Evolutionary conservation across 2,329 filamentous ascomycete species (phyloP).

Genomic region (Apiospora kogelbergensis): DNA sequence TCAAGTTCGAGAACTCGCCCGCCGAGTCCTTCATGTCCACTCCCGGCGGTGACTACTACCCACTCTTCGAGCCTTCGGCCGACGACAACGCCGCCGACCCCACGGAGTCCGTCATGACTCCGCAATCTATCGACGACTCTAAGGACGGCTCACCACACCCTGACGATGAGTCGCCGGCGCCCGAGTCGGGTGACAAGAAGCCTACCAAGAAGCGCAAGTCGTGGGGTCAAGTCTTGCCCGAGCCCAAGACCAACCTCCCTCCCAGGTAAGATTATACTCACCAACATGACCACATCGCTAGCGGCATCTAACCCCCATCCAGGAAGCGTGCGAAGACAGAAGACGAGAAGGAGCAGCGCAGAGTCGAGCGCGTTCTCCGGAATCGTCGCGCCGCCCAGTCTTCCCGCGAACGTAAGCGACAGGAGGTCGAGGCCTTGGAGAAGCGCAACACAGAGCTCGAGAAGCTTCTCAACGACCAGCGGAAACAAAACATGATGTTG

Average conservation of each 20-base stretch:
- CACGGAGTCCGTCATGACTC: slow-evolving; percentile 48
- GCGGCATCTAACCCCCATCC: slow-evolving; percentile 17
- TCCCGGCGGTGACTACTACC: slow-evolving; percentile 47
- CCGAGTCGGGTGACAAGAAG: slow-evolving; percentile 59
- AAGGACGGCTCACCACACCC: slow-evolving; percentile 20
- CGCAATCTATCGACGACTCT: slow-evolving; percentile 39
- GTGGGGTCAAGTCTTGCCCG: slow-evolving; percentile 95
- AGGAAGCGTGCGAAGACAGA: slow-evolving; percentile 98
- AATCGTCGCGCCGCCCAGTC: slow-evolving; percentile 97
- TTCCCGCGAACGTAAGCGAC: slow-evolving; percentile 87
- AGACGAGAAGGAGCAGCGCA: slow-evolving; percentile 97
- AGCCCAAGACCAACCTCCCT: slow-evolving; percentile 94
- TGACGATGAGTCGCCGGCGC: slow-evolving; percentile 19
- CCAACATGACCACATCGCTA: background rate
- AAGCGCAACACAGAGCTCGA: slow-evolving; percentile 71
- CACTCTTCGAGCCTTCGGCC: slow-evolving; percentile 44
- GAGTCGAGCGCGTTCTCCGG: slow-evolving; percentile 93
- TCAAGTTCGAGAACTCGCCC: slow-evolving; percentile 56
- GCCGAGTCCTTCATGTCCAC: slow-evolving; percentile 54
- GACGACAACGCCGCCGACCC: slow-evolving; percentile 40
- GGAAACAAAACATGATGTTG: slow-evolving; percentile 51
- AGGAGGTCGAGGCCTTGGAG: slow-evolving; percentile 84
- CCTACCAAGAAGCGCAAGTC: slow-evolving; percentile 92
- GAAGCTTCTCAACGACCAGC: slow-evolving; percentile 58
- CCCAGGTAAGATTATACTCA: slow-evolving; percentile 62